Evolutionary conservation across 768 basidiomycete genomes (phyloP).

Genomic region (Hypholoma sublateritium): DNA sequence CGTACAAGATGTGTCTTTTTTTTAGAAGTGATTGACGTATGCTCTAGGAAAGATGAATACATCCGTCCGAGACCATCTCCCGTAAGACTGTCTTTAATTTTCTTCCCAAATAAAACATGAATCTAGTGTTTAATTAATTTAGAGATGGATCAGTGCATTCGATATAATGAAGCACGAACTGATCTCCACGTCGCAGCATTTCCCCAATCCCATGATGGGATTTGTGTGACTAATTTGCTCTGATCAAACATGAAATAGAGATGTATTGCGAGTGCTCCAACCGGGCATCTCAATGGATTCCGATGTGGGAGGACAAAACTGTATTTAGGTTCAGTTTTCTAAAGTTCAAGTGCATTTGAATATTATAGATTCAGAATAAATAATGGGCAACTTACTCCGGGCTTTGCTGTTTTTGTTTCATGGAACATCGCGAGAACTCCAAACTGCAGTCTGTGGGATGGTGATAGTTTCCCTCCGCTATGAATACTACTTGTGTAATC

Average conservation of each 20-base stretch:
- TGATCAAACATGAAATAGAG: slow-evolving; percentile 1
- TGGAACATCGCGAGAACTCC: slow-evolving; percentile 1
- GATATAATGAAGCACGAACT: slow-evolving; percentile 1
- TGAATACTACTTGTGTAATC: not conserved
- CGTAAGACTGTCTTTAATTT: not conserved
- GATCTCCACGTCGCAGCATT: not conserved
- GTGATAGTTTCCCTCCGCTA: not conserved
- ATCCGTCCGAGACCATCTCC: slow-evolving; percentile 11
- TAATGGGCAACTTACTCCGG: not conserved
- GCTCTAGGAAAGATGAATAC: slow-evolving; percentile 7
- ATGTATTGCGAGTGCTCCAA: not conserved
- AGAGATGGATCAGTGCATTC: no score
- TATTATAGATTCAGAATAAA: not conserved
- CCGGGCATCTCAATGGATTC: not conserved
- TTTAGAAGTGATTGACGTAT: slow-evolving; percentile 10
- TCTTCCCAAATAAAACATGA: slow-evolving; percentile 12
- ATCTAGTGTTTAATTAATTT: not conserved
- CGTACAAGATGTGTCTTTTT: slow-evolving; percentile 15
- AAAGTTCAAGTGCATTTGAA: no score
- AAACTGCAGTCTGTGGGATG: not conserved
- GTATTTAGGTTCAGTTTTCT: slow-evolving; percentile 1
- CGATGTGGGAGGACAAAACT: not conserved
- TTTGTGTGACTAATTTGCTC: not conserved
- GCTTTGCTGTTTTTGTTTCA: not conserved
- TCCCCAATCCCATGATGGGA: not conserved